phyloP scores from a whole-genome alignment of 257 asterid genomes.

The Nyctanthes arbortristis region DNA sequence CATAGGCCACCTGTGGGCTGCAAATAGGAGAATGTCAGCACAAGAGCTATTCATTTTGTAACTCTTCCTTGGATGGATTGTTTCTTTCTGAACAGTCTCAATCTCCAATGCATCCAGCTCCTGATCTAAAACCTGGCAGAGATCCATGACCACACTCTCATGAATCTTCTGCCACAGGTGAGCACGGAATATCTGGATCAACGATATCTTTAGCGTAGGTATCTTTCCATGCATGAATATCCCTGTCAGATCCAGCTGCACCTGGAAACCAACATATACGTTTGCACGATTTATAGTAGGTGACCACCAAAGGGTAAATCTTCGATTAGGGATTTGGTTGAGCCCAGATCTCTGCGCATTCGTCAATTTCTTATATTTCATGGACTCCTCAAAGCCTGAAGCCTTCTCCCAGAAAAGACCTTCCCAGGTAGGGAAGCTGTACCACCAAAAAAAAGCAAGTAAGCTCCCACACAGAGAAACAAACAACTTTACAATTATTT shows the following conservation, averaged over 20 bases:
- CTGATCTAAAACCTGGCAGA: conserved; percentile 99
- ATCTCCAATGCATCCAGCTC: conserved; percentile 96
- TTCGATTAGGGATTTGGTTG: conserved; percentile 92
- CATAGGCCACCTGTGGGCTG: conserved; percentile 99
- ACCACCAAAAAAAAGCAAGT: conserved; percentile 24
- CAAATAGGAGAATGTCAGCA: conserved; percentile 94
- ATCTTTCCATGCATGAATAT: conserved; percentile 99
- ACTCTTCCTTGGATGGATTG: conserved; percentile 98
- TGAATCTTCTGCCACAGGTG: conserved; percentile 99
- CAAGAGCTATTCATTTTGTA: conserved; percentile 99
- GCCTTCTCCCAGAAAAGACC: conserved; percentile 99
- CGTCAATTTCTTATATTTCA: conserved; percentile 96
- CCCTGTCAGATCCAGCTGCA: conserved; percentile 98
- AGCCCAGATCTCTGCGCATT: conserved; percentile 99
- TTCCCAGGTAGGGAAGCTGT: conserved; percentile 99
- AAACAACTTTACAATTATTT: not conserved
- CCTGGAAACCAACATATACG: conserved; percentile 98
- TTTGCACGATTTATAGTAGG: conserved; percentile 98
- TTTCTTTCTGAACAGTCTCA: conserved; percentile 99
- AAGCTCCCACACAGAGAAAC: conserved; percentile 4
- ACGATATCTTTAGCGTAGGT: conserved; percentile 92
- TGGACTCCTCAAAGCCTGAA: conserved; percentile 98
- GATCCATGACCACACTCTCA: conserved; percentile 99
- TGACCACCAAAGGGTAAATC: conserved; percentile 99
- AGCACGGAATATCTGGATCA: conserved; percentile 99